Conservation (phyloP, 345 rosid species). For the Eucalyptus fibrosa region DNA sequence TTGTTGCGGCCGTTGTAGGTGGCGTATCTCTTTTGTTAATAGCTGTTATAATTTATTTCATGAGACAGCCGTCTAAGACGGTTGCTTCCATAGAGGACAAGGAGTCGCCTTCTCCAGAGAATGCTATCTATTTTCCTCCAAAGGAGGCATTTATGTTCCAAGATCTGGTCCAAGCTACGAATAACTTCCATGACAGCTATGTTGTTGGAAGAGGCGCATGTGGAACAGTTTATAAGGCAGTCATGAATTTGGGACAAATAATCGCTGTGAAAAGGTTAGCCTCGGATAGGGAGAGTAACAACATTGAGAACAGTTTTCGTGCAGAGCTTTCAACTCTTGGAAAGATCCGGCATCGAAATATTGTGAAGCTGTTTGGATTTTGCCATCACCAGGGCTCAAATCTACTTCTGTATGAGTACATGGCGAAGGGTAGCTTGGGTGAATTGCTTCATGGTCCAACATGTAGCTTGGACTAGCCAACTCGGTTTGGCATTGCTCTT, state of each 20-base stretch:
- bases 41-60: slow-evolving; percentile 38
- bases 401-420: slow-evolving; percentile 80
- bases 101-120: slow-evolving; percentile 23
- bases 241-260: slow-evolving; percentile 50
- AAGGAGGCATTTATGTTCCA: slow-evolving; percentile 78
- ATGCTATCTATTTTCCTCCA: slow-evolving; percentile 66
- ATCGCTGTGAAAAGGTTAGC: slow-evolving; percentile 76
- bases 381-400: slow-evolving; percentile 78
- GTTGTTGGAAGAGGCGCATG: slow-evolving; percentile 87
- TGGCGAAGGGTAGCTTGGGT: slow-evolving; percentile 82
- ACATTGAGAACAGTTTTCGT: slow-evolving; percentile 69
- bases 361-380: slow-evolving; percentile 86
- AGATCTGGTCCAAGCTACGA: slow-evolving; percentile 67
- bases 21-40: slow-evolving; percentile 72
- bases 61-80: slow-evolving; percentile 16
- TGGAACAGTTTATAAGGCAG: slow-evolving; percentile 86
- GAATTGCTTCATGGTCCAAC: slow-evolving; percentile 70
- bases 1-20: slow-evolving; percentile 48
- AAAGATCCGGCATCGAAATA: slow-evolving; percentile 87
- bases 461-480: slow-evolving; percentile 58
- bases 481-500: slow-evolving; percentile 70
- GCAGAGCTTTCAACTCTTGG: slow-evolving; percentile 90
- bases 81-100: slow-evolving; percentile 36
- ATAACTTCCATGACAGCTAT: slow-evolving; percentile 63
- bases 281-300: slow-evolving; percentile 76